Conservation (phyloP, 106 monocot species). For the Dioscorea zingiberensis region DNA sequence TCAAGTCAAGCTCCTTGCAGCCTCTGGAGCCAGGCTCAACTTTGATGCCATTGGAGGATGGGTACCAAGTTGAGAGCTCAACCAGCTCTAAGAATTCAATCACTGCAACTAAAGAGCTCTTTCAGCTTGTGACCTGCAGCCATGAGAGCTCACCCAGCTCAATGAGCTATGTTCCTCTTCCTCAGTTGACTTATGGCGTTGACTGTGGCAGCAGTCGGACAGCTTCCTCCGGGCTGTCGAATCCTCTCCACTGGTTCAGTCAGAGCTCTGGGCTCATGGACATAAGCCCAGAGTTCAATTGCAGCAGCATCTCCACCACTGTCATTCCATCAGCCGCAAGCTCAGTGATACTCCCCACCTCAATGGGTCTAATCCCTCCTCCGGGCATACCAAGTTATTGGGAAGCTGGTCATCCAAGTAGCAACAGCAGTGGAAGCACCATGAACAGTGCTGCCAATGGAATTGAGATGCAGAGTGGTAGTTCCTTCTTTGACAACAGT, state of each 20-base stretch:
- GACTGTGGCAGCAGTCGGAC: too few species aligned
- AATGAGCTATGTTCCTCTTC: constrained; percentile 24
- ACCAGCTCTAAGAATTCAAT: constrained; percentile 5
- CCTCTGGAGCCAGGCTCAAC: constrained; percentile 2
- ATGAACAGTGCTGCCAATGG: constrained; percentile 20
- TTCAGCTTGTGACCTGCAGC: not conserved
- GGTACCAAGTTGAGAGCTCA: not conserved
- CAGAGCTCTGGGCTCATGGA: constrained; percentile 24
- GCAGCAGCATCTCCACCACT: constrained; percentile 2
- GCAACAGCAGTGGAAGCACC: constrained; percentile 35
- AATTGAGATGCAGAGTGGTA: constrained; percentile 27
- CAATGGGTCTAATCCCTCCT: constrained; percentile 23
- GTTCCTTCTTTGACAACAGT: constrained; percentile 38
- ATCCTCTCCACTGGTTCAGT: constrained; percentile 38
- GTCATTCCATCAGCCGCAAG: constrained; percentile 16
- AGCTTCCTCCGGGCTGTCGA: too few species aligned
- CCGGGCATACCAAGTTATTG: constrained; percentile 10
- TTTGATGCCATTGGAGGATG: not conserved
- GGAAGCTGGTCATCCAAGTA: constrained; percentile 25
- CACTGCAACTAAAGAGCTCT: constrained; percentile 14
- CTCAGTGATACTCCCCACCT: constrained; percentile 11
- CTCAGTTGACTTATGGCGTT: constrained; percentile 27
- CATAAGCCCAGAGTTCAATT: constrained; percentile 24
- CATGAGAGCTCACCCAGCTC: constrained; percentile 11
- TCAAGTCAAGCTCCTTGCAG: not conserved